Conservation (phyloP, 2,329 filamentous ascomycete genomes). For the Epichloe gansuensis region DNA sequence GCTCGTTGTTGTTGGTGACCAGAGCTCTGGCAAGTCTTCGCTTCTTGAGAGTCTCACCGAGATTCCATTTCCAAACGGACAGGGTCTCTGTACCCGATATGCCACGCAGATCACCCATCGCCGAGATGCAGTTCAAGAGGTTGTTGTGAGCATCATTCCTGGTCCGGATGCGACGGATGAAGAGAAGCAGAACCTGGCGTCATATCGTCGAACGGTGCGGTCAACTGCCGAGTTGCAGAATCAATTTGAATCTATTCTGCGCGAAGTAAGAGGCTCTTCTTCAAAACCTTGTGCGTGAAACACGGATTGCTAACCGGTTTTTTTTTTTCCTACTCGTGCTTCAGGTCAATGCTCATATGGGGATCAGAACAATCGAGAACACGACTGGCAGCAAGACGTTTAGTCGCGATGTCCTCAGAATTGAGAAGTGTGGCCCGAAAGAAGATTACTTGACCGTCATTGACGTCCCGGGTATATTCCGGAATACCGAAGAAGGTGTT, state of each 20-base stretch:
- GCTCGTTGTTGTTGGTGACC: conserved; percentile 73
- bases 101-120: conserved; percentile 23
- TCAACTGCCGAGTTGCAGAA: not conserved
- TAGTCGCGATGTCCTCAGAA: conserved; percentile 29
- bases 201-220: not conserved
- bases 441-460: conserved; percentile 38
- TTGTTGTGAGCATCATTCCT: conserved; percentile 28
- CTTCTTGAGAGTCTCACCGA: conserved; percentile 55
- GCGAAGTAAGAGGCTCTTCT: conserved; percentile 18
- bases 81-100: conserved; percentile 34
- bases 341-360: conserved; percentile 31
- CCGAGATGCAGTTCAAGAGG: conserved; percentile 20
- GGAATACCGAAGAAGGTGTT: conserved; percentile 17
- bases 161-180: conserved; percentile 8
- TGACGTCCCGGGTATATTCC: conserved; percentile 42
- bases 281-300: not conserved
- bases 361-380: conserved; percentile 19
- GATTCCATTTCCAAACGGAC: conserved; percentile 32
- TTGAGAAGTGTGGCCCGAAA: conserved; percentile 30
- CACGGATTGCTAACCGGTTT: not conserved
- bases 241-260: conserved; percentile 25
- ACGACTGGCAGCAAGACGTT: conserved; percentile 19
- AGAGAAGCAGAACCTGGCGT: conserved; percentile 1
- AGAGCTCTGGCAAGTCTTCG: conserved; percentile 77
- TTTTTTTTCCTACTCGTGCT: not conserved